Conservation (phyloP, 2,329 filamentous ascomycete species). For the Tolypocladium endophyticum region DNA sequence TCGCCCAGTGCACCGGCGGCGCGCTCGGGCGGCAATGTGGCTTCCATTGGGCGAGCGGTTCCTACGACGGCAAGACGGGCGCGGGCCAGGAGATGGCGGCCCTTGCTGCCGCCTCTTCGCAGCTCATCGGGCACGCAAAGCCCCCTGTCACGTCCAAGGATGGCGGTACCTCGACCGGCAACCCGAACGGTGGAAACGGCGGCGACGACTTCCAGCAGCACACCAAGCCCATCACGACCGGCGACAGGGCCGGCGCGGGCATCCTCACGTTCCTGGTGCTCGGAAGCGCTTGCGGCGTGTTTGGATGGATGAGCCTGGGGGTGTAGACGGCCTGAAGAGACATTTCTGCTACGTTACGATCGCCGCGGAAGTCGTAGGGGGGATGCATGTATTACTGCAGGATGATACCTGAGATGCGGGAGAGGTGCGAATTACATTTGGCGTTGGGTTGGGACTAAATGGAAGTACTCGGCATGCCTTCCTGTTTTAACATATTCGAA, state of each 20-base stretch:
- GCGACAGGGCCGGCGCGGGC: conserved; percentile 35
- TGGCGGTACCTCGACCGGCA: conserved; percentile 40
- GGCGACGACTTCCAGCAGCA: conserved; percentile 22
- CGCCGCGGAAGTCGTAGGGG: neutral
- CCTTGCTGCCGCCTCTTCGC: conserved; percentile 42
- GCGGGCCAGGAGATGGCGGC: conserved; percentile 52
- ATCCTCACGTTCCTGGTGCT: conserved; percentile 36
- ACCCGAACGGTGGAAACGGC: conserved; percentile 30
- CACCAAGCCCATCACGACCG: conserved; percentile 26
- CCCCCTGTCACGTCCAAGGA: conserved; percentile 32
- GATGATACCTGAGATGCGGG: neutral
- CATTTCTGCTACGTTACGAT: neutral
- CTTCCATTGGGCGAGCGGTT: conserved; percentile 39
- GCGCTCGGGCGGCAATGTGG: conserved; percentile 38
- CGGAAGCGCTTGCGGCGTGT: conserved; percentile 26
- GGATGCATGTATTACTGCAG: neutral
- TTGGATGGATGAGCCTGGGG: conserved; percentile 38
- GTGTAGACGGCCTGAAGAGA: conserved; percentile 6
- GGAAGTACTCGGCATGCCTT: neutral
- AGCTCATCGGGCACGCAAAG: conserved; percentile 31
- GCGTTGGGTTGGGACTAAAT: neutral
- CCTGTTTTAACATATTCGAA: neutral
- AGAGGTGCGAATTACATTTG: neutral
- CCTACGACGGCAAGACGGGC: conserved; percentile 43
- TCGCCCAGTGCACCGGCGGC: conserved; percentile 43